Conservation (phyloP, 2,329 filamentous ascomycete genomes). For the Microsporum ferrugineum region DNA sequence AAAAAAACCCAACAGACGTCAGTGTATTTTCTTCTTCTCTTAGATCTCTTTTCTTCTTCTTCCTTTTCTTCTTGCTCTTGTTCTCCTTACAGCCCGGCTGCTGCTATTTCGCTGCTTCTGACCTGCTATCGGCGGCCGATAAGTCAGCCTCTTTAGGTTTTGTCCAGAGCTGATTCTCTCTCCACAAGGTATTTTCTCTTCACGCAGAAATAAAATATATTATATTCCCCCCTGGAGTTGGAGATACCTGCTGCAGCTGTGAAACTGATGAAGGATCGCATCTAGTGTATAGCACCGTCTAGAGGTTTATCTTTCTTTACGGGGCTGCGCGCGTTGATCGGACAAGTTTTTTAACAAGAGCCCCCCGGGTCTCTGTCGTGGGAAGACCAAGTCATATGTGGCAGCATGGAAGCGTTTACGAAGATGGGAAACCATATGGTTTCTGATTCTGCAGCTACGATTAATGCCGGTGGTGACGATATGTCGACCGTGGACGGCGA, state of each 20-base stretch:
- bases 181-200: background rate
- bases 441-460: slow-evolving; percentile 59
- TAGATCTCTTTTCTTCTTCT: background rate
- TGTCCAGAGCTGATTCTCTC: background rate
- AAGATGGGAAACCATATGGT: slow-evolving; percentile 69
- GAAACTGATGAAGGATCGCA: background rate
- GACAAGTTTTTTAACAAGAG: background rate
- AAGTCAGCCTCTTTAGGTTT: slow-evolving; percentile 1
- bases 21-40: background rate
- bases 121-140: background rate
- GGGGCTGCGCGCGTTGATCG: background rate
- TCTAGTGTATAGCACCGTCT: background rate
- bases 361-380: background rate
- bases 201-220: background rate
- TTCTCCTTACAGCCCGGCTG: background rate
- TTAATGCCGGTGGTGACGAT: slow-evolving; percentile 69
- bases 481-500: slow-evolving; percentile 62
- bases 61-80: background rate
- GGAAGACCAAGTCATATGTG: slow-evolving; percentile 6
- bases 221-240: background rate
- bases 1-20: background rate
- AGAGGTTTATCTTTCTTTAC: background rate
- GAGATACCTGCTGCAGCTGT: background rate
- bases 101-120: background rate
- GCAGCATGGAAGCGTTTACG: slow-evolving; percentile 71